Evolutionary conservation across 2,329 filamentous ascomycete genomes (phyloP).

Genomic region (Calonectria hongkongensis): DNA sequence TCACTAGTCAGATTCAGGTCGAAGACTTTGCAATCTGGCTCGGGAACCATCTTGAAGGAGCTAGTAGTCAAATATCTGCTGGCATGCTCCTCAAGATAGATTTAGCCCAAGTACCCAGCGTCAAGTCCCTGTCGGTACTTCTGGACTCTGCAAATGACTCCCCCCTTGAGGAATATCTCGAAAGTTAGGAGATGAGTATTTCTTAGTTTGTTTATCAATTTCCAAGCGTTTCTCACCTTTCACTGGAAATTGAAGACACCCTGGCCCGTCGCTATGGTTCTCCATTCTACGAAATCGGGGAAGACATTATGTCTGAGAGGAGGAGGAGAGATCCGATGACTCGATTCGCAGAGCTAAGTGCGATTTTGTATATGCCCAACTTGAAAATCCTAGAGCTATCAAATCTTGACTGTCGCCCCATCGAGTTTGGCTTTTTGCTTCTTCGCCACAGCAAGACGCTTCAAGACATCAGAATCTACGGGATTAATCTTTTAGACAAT

Average conservation of each 20-base stretch:
- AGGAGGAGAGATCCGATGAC: not conserved
- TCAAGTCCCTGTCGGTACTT: not conserved
- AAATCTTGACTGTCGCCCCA: not conserved
- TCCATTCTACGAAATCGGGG: too few relatives aligned
- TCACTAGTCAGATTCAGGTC: not conserved
- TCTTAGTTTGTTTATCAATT: not conserved
- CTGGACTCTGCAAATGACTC: not conserved
- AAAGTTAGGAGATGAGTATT: not conserved
- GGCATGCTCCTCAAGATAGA: not conserved
- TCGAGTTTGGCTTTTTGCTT: slow-evolving; percentile 9
- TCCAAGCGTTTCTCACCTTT: not conserved
- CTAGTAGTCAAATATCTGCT: not conserved
- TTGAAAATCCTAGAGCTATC: not conserved
- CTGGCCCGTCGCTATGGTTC: too few relatives aligned
- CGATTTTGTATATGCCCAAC: slow-evolving; percentile 4
- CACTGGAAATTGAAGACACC: not conserved
- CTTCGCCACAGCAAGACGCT: not conserved
- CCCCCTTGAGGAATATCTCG: not conserved
- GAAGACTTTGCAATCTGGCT: not conserved
- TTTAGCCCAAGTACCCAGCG: not conserved
- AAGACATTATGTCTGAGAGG: too few relatives aligned
- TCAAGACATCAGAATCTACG: not conserved
- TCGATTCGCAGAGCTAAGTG: not conserved
- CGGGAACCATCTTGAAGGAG: not conserved
- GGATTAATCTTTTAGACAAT: not conserved